Evolutionary conservation across 2,329 filamentous ascomycete species (phyloP).

Genomic region (Endoconidiophora laricicola): DNA sequence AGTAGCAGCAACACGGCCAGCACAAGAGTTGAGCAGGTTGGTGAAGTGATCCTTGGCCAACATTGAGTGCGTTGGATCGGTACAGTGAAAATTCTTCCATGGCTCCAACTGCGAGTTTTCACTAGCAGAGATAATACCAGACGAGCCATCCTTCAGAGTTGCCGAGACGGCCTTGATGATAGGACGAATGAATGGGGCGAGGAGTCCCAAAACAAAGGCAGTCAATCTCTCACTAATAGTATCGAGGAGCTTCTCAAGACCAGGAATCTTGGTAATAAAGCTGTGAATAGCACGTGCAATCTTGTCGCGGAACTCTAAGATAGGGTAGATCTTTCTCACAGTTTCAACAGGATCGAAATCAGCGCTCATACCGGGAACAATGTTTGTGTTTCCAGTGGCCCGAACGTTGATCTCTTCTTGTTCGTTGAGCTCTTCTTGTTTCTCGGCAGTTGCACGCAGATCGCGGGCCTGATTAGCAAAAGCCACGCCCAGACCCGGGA

Average conservation of each 20-base stretch:
- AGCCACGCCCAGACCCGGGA: conserved; percentile 52
- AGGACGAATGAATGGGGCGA: conserved; percentile 82
- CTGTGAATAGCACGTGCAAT: conserved; percentile 76
- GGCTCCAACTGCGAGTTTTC: conserved; percentile 62
- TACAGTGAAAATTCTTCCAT: conserved; percentile 59
- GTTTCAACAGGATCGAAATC: conserved; percentile 66
- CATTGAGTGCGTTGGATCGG: conserved; percentile 69
- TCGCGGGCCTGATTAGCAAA: conserved; percentile 50
- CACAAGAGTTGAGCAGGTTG: conserved; percentile 60
- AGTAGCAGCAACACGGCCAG: conserved; percentile 54
- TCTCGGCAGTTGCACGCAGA: conserved; percentile 43
- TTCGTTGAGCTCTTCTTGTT: conserved; percentile 31
- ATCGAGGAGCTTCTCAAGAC: conserved; percentile 76
- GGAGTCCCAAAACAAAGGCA: conserved; percentile 74
- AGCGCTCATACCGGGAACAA: conserved; percentile 58
- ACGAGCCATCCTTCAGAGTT: conserved; percentile 70
- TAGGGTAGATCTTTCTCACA: conserved; percentile 75
- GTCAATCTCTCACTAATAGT: conserved; percentile 88
- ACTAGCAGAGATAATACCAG: conserved; percentile 49
- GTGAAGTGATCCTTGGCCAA: conserved; percentile 75
- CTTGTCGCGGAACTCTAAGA: conserved; percentile 82
- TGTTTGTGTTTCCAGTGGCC: conserved; percentile 28
- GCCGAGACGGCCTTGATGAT: conserved; percentile 79
- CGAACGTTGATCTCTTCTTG: conserved; percentile 31
- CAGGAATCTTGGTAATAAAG: conserved; percentile 81